These are phyloP conservation scores for Cryptococcus maquisensis DNA, from an alignment of 1,284 basidiomycete genomes.

Conservation along the genomic window DNA sequence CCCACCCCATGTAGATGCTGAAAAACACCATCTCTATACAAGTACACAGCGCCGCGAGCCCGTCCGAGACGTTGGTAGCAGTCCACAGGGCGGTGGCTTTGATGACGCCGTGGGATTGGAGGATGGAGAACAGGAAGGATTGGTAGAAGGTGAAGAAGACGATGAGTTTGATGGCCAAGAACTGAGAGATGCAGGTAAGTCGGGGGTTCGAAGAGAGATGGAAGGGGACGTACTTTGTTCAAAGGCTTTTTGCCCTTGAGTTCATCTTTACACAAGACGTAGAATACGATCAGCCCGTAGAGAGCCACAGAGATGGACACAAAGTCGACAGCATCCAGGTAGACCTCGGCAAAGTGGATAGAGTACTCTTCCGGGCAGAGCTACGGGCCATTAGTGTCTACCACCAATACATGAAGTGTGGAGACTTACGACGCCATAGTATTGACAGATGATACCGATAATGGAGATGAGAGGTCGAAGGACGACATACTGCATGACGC, in stretches of 20 bases:
- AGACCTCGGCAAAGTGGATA: constrained; percentile 63
- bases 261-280: constrained; percentile 71
- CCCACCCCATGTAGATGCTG: constrained; percentile 67
- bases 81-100: constrained; percentile 68
- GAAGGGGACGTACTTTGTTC: constrained; percentile 56
- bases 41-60: constrained; percentile 71
- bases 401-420: not conserved
- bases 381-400: constrained; percentile 4
- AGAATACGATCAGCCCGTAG: constrained; percentile 75
- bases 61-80: constrained; percentile 61
- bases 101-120: constrained; percentile 44
- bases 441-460: constrained; percentile 69
- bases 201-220: too few species aligned
- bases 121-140: constrained; percentile 43
- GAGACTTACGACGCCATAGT: constrained; percentile 61
- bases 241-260: constrained; percentile 69
- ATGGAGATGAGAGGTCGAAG: constrained; percentile 67
- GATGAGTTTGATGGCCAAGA: constrained; percentile 54
- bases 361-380: constrained; percentile 53
- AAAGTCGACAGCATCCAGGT: constrained; percentile 67
- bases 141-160: constrained; percentile 61
- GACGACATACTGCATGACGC: constrained; percentile 66
- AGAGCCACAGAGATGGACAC: constrained; percentile 73
- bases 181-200: constrained; percentile 9
- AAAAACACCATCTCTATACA: constrained; percentile 89